phyloP scores from a whole-genome alignment of 2,329 filamentous ascomycete genomes.

The Ophiosphaerella narmari region DNA sequence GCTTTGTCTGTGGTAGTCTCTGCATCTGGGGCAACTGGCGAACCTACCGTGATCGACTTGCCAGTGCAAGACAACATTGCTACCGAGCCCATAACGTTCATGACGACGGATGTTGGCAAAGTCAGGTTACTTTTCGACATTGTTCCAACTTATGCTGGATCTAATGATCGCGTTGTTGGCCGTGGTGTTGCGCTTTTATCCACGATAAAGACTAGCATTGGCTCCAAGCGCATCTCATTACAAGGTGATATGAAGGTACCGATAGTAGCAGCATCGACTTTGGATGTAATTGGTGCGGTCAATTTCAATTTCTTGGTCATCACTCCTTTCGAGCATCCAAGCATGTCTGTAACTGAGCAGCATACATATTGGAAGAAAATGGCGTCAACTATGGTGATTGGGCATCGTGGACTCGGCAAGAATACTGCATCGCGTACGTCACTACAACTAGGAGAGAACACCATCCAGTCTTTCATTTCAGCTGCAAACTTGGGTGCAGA shows the following conservation, averaged over 20 bases:
- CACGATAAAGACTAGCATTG: slow-evolving; percentile 80
- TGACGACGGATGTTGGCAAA: slow-evolving; percentile 73
- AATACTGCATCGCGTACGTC: slow-evolving; percentile 84
- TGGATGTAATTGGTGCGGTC: slow-evolving; percentile 91
- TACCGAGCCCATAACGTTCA: slow-evolving; percentile 92
- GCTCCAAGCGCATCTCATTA: slow-evolving; percentile 84
- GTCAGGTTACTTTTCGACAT: slow-evolving; percentile 94
- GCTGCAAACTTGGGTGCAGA: slow-evolving; percentile 87
- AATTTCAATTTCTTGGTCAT: slow-evolving; percentile 98
- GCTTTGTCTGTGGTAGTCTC: slow-evolving; percentile 90
- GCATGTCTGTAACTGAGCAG: slow-evolving; percentile 87
- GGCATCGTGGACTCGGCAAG: slow-evolving; percentile 78
- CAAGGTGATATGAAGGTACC: slow-evolving; percentile 93
- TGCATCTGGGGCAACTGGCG: slow-evolving; percentile 80
- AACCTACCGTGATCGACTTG: slow-evolving; percentile 86
- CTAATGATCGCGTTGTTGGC: slow-evolving; percentile 79
- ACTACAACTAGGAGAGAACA: slow-evolving; percentile 94
- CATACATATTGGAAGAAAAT: slow-evolving; percentile 97
- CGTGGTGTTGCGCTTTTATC: slow-evolving; percentile 87
- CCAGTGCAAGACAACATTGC: slow-evolving; percentile 92
- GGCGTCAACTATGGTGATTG: slow-evolving; percentile 81
- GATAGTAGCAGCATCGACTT: slow-evolving; percentile 76
- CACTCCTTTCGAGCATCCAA: slow-evolving; percentile 90
- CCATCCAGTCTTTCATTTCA: slow-evolving; percentile 91
- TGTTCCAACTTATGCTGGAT: slow-evolving; percentile 89